Evolutionary conservation across 2,329 filamentous ascomycete genomes (phyloP).

Genomic region (Ophiostoma fasciatum): DNA sequence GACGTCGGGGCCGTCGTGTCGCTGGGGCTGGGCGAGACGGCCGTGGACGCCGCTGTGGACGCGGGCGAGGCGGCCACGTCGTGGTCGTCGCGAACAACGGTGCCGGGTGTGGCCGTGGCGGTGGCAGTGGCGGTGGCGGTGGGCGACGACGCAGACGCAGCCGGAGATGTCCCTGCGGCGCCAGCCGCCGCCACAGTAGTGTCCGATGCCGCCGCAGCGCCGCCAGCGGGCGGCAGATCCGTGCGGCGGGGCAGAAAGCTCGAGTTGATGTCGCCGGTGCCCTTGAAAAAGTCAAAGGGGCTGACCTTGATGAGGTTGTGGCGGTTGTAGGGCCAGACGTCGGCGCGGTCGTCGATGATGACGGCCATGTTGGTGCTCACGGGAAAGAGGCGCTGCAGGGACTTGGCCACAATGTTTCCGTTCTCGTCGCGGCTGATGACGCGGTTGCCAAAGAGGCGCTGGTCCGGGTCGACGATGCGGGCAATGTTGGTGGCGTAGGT

Average conservation of each 20-base stretch:
- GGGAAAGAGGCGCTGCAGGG: constrained; percentile 78
- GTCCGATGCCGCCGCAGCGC: background rate
- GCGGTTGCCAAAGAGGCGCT: constrained; percentile 80
- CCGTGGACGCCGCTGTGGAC: background rate
- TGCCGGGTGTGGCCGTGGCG: no score
- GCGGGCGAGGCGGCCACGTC: background rate
- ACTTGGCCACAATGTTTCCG: constrained; percentile 83
- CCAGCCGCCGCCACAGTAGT: no score
- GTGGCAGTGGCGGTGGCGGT: background rate
- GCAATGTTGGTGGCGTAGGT: constrained; percentile 91
- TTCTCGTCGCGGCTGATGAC: constrained; percentile 97
- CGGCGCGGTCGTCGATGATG: constrained; percentile 92
- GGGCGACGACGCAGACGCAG: background rate
- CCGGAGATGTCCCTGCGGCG: no score
- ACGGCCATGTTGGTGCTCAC: constrained; percentile 98
- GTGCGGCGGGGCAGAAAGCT: constrained; percentile 78
- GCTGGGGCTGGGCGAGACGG: background rate
- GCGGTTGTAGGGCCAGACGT: constrained; percentile 86
- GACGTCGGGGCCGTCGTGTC: constrained; percentile 5
- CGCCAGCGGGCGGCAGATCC: constrained; percentile 25
- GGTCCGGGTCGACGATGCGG: constrained; percentile 79
- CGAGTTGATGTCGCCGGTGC: constrained; percentile 96
- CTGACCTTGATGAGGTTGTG: constrained; percentile 88
- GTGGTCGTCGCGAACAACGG: no score
- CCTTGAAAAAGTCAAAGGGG: constrained; percentile 95